Evolutionary conservation across 257 asterid species (phyloP).

Genomic region (Ligustrum vulgare): DNA sequence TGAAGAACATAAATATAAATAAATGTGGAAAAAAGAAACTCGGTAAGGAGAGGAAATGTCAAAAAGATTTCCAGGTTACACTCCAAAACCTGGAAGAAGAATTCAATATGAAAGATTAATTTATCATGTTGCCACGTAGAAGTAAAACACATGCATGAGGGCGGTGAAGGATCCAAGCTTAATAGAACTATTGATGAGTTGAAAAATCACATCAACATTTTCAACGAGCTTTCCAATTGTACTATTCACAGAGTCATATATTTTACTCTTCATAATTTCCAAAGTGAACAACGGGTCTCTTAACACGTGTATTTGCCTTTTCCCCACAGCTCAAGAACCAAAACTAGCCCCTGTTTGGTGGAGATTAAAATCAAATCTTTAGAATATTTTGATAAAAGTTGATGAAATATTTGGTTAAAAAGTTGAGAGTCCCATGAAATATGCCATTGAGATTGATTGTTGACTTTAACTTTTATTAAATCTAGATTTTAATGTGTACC

Average conservation of each 20-base stretch:
- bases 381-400: too few relatives aligned
- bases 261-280: neutral
- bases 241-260: neutral
- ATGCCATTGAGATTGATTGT: too few relatives aligned
- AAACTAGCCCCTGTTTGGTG: neutral
- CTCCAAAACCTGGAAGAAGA: slow-evolving; percentile 9
- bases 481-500: too few relatives aligned
- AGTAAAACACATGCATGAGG: neutral
- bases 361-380: too few relatives aligned
- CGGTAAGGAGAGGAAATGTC: neutral
- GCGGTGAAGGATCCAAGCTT: neutral
- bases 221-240: neutral
- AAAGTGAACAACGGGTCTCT: neutral
- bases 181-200: neutral
- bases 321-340: neutral
- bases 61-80: neutral
- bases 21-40: neutral
- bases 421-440: too few relatives aligned
- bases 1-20: slow-evolving; percentile 10
- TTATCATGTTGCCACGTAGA: neutral
- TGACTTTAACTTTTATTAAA: too few relatives aligned
- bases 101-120: slow-evolving; percentile 13
- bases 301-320: neutral
- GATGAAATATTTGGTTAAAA: too few relatives aligned
- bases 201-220: neutral